These are phyloP conservation scores for Rosa persica DNA, from an alignment of 306 rosid species.

Conservation along the genomic window DNA sequence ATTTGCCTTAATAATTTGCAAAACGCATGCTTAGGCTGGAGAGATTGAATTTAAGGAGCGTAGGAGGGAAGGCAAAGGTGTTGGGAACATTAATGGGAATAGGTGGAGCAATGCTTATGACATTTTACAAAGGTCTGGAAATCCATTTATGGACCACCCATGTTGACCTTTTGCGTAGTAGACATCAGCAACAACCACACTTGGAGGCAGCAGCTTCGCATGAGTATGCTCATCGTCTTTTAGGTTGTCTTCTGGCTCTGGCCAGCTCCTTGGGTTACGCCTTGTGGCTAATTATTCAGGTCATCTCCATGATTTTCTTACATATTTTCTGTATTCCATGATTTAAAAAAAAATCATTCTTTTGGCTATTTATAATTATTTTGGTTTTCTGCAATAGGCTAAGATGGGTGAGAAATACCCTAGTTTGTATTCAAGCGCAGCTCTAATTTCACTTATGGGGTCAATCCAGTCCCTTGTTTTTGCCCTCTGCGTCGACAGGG, in stretches of 20 bases:
- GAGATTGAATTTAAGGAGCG: constrained; percentile 34
- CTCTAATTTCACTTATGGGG: constrained; percentile 58
- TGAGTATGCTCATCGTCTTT: constrained; percentile 1
- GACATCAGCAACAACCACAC: not conserved
- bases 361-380: not conserved
- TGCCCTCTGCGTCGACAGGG: constrained; percentile 52
- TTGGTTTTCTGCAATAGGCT: constrained; percentile 27
- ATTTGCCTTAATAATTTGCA: not conserved
- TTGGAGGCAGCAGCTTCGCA: not conserved
- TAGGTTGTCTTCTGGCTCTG: constrained; percentile 32
- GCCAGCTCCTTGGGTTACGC: constrained; percentile 31
- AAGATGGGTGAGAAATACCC: constrained; percentile 65
- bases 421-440: constrained; percentile 56
- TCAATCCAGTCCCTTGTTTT: constrained; percentile 46
- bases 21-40: constrained; percentile 42
- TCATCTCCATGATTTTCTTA: not conserved
- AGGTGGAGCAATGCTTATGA: constrained; percentile 72
- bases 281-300: constrained; percentile 51
- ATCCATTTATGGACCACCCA: constrained; percentile 56
- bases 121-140: constrained; percentile 52
- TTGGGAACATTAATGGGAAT: constrained; percentile 60
- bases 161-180: constrained; percentile 43
- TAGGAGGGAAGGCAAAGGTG: constrained; percentile 58
- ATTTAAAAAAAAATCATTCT: not conserved
- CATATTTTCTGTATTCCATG: not conserved